Percentiles rank a stretch among this genome's conserved stretches.
phyloP scores from a whole-genome alignment of 805 yeast species.

The Scheffersomyces amazonensis region DNA sequence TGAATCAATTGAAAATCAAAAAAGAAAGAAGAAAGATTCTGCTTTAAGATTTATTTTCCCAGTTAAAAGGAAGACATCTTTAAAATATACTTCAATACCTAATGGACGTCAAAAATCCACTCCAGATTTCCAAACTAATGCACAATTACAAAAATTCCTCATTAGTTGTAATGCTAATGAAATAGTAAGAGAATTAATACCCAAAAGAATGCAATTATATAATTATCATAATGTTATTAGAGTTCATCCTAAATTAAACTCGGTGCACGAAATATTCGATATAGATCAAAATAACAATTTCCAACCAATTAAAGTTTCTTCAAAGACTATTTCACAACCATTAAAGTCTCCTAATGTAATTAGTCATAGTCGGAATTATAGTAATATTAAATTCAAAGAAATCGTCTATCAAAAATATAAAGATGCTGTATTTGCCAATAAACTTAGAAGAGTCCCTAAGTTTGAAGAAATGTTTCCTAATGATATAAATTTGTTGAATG shows the following conservation, averaged over 20 bases:
- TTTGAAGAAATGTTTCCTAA: conserved; percentile 28
- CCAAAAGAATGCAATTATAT: conserved; percentile 23
- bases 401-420: conserved; percentile 27
- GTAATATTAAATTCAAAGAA: conserved; percentile 6
- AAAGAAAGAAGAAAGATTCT: background rate
- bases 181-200: conserved; percentile 26
- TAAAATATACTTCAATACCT: conserved; percentile 21
- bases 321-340: background rate
- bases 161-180: conserved; percentile 13
- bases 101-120: conserved; percentile 1
- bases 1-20: background rate
- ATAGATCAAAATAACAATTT: background rate
- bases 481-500: conserved; percentile 18
- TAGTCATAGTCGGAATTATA: background rate
- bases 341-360: background rate
- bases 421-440: conserved; percentile 19
- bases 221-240: conserved; percentile 14
- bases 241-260: conserved; percentile 12
- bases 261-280: background rate
- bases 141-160: conserved; percentile 20
- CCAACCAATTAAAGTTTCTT: background rate
- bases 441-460: conserved; percentile 18
- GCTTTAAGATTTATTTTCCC: conserved; percentile 26
- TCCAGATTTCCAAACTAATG: conserved; percentile 18
- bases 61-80: conserved; percentile 31